Base-by-base conservation (phyloP, 1,139 yeast genomes). In the Pneumocystis jirovecii region DNA sequence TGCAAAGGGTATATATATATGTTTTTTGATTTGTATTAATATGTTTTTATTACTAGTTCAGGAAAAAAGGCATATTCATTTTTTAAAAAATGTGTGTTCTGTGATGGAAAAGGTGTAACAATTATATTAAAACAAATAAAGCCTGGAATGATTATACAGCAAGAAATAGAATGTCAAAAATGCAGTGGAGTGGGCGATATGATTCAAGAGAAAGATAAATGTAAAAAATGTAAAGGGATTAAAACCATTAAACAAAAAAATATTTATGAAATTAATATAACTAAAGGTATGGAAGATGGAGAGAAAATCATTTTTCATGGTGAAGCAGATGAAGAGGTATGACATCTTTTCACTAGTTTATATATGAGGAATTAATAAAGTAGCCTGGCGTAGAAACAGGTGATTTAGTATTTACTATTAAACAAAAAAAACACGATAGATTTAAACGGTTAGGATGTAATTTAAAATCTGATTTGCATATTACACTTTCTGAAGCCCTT, bases 401-500 rank as follows among this genome's bases (percentile, higher is more conserved):
- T 5, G 91, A 90, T 75, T 85, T 91, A 35, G 78, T 86, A 4
- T 79, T 93, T 69, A 81, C 80, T 0, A 81, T 85, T 65, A 76
- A 78, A 63, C 84, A 85, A 69, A 76, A 74, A 70, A 73, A 76
- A 45, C 71, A 72, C 45, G 75, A 68, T 82, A 82, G 72, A 10
- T 86, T 90, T 72, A 77, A 77, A 61, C 81, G 95, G 68, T 79
- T 80, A 61, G 86, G 83, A 17, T 76, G 82, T 69, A 95, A 91
- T 73, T 77, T 93, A 64, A 83, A 82, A 69, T 81, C 89, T 7
- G 78, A 80, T 39, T 76, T 84, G 65, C 79, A 77, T 21, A 81
- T 93, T 45, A 81, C 95, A 1, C 78, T 93, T 64, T 84, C 84
- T 6, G 97, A 93, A 70, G 85, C 97, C 0, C 78, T 93, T 56